Conservation (phyloP, 2,329 filamentous ascomycete genomes). For the Colletotrichum sp. region DNA sequence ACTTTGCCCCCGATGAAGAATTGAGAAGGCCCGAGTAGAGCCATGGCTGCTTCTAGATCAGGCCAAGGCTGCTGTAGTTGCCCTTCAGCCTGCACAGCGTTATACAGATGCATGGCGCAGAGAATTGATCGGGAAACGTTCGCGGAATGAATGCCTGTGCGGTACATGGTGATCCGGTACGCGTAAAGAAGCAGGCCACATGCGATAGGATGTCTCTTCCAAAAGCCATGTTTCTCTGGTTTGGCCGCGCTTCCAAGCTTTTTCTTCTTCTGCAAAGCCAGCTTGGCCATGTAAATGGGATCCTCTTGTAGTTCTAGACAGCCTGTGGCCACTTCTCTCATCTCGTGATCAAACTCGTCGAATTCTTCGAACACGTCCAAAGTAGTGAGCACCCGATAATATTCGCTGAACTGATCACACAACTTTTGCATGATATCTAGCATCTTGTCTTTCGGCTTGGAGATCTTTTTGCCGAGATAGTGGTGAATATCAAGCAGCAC, state of each 20-base stretch:
- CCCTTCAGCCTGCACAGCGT: constrained; percentile 36
- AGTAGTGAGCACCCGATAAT: neutral
- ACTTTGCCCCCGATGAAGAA: constrained; percentile 40
- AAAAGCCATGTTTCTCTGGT: neutral
- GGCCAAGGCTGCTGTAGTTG: constrained; percentile 34
- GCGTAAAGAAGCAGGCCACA: constrained; percentile 34
- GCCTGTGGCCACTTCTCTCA: neutral
- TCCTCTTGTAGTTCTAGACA: neutral
- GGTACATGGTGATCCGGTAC: constrained; percentile 34
- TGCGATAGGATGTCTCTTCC: neutral
- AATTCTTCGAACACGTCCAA: neutral
- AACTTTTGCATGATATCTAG: neutral
- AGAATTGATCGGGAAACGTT: constrained; percentile 44
- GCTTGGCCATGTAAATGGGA: neutral
- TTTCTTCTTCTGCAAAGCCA: neutral
- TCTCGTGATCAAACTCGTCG: neutral
- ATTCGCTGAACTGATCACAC: neutral
- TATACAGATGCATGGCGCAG: constrained; percentile 45
- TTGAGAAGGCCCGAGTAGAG: constrained; percentile 30
- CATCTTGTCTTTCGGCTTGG: neutral
- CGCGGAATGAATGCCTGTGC: constrained; percentile 34
- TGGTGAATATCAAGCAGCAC: constrained; percentile 47
- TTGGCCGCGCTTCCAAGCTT: neutral
- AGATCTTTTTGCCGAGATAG: constrained; percentile 21
- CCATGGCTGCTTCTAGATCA: constrained; percentile 42